Evolutionary conservation across 257 asterid genomes (phyloP).

Genomic region (Solanum microdontum): DNA sequence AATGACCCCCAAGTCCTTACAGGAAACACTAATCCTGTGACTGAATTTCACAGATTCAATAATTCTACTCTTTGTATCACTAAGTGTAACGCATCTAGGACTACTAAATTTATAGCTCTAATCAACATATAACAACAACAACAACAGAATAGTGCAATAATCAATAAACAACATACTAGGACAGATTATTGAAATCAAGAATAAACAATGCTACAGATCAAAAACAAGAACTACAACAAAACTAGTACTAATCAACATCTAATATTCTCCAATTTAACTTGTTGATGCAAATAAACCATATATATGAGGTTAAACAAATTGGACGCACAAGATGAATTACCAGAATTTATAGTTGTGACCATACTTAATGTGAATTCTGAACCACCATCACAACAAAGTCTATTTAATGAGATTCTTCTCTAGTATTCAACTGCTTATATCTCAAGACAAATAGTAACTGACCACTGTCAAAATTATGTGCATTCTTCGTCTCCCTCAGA

Average conservation of each 20-base stretch:
- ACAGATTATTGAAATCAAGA: not conserved
- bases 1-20: not conserved
- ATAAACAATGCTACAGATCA: not conserved
- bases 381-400: not conserved
- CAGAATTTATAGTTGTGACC: not conserved
- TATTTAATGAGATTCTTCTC: not conserved
- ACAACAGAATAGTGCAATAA: not conserved
- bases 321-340: not conserved
- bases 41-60: not conserved
- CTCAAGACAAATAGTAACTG: not conserved
- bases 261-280: not conserved
- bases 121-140: not conserved
- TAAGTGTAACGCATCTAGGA: not conserved
- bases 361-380: not conserved
- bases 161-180: not conserved
- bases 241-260: not conserved
- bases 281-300: not conserved
- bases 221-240: not conserved
- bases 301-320: not conserved
- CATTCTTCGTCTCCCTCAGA: not conserved
- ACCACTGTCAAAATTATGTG: not conserved
- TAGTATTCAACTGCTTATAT: not conserved
- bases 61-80: not conserved
- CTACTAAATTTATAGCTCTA: not conserved
- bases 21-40: not conserved